These are phyloP conservation scores for Jatropha podagrica DNA, from an alignment of 441 rosid species.

Conservation along the genomic window DNA sequence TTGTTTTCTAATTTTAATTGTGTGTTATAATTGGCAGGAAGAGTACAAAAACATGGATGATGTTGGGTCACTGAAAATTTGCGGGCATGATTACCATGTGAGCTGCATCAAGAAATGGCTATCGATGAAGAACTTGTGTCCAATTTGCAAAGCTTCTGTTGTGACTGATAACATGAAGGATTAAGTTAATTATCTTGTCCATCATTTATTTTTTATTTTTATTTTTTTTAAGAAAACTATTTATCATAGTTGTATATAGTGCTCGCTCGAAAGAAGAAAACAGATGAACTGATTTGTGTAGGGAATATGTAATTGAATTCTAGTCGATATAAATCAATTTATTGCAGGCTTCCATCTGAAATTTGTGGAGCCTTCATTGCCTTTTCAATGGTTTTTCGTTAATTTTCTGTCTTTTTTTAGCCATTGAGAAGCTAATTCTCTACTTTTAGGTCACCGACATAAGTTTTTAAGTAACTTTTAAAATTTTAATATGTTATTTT, in stretches of 20 bases:
- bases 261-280: conserved; percentile 9
- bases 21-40: conserved; percentile 44
- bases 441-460: too few relatives aligned
- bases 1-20: not conserved
- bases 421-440: too few relatives aligned
- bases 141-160: conserved; percentile 79
- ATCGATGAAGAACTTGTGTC: conserved; percentile 81
- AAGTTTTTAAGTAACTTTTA: too few relatives aligned
- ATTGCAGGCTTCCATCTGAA: conserved; percentile 27
- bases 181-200: conserved; percentile 13
- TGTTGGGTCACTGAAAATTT: conserved; percentile 51
- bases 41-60: conserved; percentile 67
- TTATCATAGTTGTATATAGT: conserved; percentile 27
- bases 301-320: conserved; percentile 26
- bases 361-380: conserved; percentile 21
- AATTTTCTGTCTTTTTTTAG: too few relatives aligned
- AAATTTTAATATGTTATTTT: too few relatives aligned
- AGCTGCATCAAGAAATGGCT: conserved; percentile 85
- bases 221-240: conserved; percentile 2
- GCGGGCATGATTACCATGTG: conserved; percentile 80
- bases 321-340: conserved; percentile 21
- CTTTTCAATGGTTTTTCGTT: not conserved
- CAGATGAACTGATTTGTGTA: conserved; percentile 3
- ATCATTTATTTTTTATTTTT: not conserved
- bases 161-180: conserved; percentile 36